These are phyloP conservation scores for Vaccinium vitisidaea DNA, from an alignment of 148 eudicot species.

Conservation along the genomic window DNA sequence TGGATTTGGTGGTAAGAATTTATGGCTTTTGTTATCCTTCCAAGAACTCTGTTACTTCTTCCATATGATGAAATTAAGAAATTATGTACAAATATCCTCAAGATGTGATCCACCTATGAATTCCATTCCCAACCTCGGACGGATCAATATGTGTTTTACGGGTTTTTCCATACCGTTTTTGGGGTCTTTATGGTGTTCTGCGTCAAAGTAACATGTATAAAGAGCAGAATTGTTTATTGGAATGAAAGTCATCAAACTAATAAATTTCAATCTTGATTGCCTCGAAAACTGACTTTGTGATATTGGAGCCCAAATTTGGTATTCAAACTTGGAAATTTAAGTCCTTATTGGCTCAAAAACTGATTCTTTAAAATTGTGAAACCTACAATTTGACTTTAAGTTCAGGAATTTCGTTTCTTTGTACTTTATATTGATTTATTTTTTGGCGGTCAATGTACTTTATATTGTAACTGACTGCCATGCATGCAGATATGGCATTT, in stretches of 20 bases:
- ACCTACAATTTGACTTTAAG: background rate
- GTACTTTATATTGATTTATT: background rate
- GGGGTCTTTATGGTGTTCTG: background rate
- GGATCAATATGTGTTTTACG: background rate
- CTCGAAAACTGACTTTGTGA: background rate
- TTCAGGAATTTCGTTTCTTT: background rate
- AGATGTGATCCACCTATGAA: background rate
- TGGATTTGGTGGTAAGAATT: background rate
- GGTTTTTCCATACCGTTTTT: background rate
- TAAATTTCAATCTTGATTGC: too few relatives aligned
- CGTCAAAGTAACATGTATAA: background rate
- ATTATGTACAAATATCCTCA: background rate
- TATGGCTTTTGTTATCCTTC: conserved; percentile 4
- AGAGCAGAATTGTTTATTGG: background rate
- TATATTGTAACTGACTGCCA: background rate
- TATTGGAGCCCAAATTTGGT: background rate
- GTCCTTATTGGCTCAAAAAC: background rate
- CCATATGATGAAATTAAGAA: background rate
- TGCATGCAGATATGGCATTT: background rate
- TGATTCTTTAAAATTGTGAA: background rate
- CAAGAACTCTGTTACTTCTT: too few relatives aligned
- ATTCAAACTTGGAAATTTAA: background rate
- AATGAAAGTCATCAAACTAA: too few relatives aligned
- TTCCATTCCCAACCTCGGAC: background rate
- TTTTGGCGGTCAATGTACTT: too few relatives aligned